Base-by-base conservation (phyloP, 176 grass and related monocot species). In the Aegilops sharonensis region DNA sequence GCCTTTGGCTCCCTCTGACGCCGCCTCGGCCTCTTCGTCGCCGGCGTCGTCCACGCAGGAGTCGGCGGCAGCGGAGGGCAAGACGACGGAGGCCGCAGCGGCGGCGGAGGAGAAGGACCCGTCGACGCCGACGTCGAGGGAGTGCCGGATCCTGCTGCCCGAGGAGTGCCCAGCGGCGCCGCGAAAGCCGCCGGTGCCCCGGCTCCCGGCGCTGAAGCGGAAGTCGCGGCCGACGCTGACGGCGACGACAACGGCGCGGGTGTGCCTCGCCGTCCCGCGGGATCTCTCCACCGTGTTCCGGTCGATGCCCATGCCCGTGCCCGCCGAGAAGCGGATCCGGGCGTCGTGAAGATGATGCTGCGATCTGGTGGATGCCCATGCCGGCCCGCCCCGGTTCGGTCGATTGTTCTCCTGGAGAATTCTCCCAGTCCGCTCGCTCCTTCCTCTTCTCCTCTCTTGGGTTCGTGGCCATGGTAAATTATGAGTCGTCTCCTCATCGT, bases 291-390 rank as follows among this genome's bases (percentile, higher is more conserved):
- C 88, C 78, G 93, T 92, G 45, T 95, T 95, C 77, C 88, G 68
- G 64, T 61, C 77, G 8, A 54, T 95, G 67, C 15, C 56, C 56
- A 59, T 8, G 56, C 86, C 78, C 21, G 43, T 95, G 67, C 83
- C 93, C 0, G 88, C 91, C 30, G 92, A 95, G 93, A 95, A 95
- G 82, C 78, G 93, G 85, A 92, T 95, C 88, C 90, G 88, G 61
- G 88, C 88, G 62, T 81, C 64, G 40, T 91, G 86, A 85, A 9
- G 37, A 8, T 40, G 77, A 45, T 13, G 63, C 59, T 18, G 60
- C 39, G 32, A 88, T 72, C 24, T 64, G 74, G 45, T 48, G 4
- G 12, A 14, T 1, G 45, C 12, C 12, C 12, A 48, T 48, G 45
- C 25, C 25, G 25, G 25, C 12, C 45, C 12, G 2, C 0, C 45